Base-by-base conservation (phyloP, 2,329 filamentous ascomycete species). In the Alternaria ventricosa region DNA sequence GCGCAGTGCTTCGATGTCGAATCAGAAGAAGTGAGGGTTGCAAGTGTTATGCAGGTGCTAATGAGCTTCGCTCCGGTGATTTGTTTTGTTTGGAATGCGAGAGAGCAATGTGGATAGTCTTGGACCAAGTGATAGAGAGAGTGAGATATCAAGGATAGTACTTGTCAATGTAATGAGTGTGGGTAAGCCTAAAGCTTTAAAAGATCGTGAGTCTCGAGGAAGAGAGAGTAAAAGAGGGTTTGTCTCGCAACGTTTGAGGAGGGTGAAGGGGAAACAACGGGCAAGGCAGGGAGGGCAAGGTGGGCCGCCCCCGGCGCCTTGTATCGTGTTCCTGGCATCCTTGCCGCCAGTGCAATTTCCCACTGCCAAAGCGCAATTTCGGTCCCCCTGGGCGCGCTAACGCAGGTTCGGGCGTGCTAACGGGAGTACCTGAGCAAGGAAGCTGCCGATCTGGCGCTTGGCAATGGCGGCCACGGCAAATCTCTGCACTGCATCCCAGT, bases 251-350 rank as follows among this genome's bases (percentile, higher is more conserved):
- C 66, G 71, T 67, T 66, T 74, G 73, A 65, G 63, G 64, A 53
- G 30, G 49, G 49, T 53, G 49, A 53, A 53, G 65, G 61, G 61
- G 68, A 68, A 75, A 66, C 66, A 72, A 61, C 61, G 66, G 36
- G 36, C 36, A 41, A 11, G 27, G 63, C 33, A 18, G 30, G 68
- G 36, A 41, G 20, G 8, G 1, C 33, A 1, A 36, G 33, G 63
- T 60, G 68, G 63, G 63, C 61, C 55, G 54, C 28, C 18, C 18
- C 49, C 49, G 60, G 63, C 61, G 61, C 64, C 36, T 63, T 63
- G 57, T 28, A 62, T 60, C 60, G 55, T 61, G 45, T 61, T 60
- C 68, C 69, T 72, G 67, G 75, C 75, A 63, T 75, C 73, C 70
- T 66, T 47, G 57, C 46, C 50, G 65, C 63, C 65, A 63, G 63